phyloP scores from a whole-genome alignment of 2,329 filamentous ascomycete genomes.

The Paraconiothyrium sp. region DNA sequence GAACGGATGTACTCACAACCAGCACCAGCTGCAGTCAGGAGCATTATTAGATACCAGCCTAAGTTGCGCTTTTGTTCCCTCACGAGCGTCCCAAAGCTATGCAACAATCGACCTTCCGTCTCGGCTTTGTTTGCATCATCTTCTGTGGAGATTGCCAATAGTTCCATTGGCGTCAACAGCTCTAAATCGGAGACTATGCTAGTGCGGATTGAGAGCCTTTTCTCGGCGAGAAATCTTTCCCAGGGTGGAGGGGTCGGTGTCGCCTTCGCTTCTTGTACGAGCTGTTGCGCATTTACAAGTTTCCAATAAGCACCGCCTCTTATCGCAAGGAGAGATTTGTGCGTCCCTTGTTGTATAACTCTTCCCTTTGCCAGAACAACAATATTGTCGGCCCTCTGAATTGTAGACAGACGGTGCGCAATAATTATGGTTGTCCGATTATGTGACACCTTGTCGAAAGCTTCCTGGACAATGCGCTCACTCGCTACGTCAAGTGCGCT shows the following conservation, averaged over 20 bases:
- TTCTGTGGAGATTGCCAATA: neutral
- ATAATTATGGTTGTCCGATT: conserved; percentile 72
- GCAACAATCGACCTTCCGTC: conserved; percentile 1
- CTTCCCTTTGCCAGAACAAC: conserved; percentile 74
- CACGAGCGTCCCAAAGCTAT: conserved; percentile 24
- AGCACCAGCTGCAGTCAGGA: conserved; percentile 31
- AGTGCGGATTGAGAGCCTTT: conserved; percentile 8
- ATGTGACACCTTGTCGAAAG: conserved; percentile 44
- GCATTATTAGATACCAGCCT: conserved; percentile 24
- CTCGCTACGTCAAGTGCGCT: conserved; percentile 48
- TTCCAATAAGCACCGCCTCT: conserved; percentile 69
- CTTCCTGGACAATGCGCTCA: conserved; percentile 49
- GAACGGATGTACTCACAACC: conserved; percentile 25
- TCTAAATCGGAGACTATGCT: conserved; percentile 13
- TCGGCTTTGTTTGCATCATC: neutral
- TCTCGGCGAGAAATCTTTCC: conserved; percentile 6
- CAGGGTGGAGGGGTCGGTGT: neutral
- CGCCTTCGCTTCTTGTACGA: conserved; percentile 3
- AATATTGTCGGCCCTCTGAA: conserved; percentile 73
- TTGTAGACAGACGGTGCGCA: conserved; percentile 79
- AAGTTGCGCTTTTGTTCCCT: conserved; percentile 32
- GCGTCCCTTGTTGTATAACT: conserved; percentile 75
- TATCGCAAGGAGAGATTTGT: conserved; percentile 70
- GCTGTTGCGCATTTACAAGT: conserved; percentile 61
- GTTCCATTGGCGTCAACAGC: neutral